phyloP scores from a whole-genome alignment of 768 basidiomycete genomes.

The Termitomyces sp. region DNA sequence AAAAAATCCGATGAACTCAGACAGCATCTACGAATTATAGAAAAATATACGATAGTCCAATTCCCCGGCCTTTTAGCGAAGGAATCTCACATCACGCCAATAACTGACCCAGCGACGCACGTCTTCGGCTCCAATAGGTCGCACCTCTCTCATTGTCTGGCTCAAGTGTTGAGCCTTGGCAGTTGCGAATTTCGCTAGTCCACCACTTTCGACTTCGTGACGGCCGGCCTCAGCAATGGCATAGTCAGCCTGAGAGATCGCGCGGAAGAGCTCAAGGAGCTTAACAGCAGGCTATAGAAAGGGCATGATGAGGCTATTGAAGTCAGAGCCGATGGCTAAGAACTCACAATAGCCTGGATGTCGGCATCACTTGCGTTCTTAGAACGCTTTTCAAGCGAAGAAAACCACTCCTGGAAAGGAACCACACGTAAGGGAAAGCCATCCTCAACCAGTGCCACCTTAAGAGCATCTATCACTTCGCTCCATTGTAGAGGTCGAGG shows the following conservation, averaged over 20 bases:
- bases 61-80: background rate
- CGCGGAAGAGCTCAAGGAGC: slow-evolving; percentile 31
- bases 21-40: background rate
- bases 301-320: background rate
- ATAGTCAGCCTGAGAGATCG: slow-evolving; percentile 21
- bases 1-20: background rate
- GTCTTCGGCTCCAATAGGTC: slow-evolving; percentile 7
- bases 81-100: slow-evolving; percentile 11
- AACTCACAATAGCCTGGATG: slow-evolving; percentile 7
- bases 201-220: slow-evolving; percentile 13
- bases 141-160: slow-evolving; percentile 10
- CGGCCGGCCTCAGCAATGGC: background rate
- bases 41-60: background rate
- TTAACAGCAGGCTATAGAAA: slow-evolving; percentile 31
- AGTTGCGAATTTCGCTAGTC: slow-evolving; percentile 13
- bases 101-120: slow-evolving; percentile 13
- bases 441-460: background rate
- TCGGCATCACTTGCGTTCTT: slow-evolving; percentile 4
- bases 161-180: slow-evolving; percentile 14
- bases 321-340: background rate
- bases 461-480: slow-evolving; percentile 21
- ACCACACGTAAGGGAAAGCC: background rate
- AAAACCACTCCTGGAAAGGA: slow-evolving; percentile 18
- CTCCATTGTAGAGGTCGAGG: slow-evolving; percentile 34
- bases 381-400: slow-evolving; percentile 13